Percentiles rank a stretch among this genome's conserved stretches.
These are phyloP conservation scores for Selaginella tamariscina DNA, from an alignment of 75 land plant species.

Conservation along the genomic window DNA sequence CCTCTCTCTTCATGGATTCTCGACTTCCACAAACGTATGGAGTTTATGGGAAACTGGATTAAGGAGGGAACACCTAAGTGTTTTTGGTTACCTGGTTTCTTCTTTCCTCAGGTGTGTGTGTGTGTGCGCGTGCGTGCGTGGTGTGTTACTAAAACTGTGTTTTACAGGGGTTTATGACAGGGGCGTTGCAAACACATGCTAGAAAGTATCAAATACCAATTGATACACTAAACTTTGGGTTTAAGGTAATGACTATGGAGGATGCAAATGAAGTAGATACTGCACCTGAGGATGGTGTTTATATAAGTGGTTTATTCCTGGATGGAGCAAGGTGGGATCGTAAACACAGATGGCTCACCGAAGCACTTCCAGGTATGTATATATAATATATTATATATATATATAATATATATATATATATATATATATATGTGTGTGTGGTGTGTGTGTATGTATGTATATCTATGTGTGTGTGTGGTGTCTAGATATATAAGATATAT, in stretches of 20 bases:
- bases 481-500: too few relatives aligned
- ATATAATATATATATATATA: neutral
- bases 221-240: slow-evolving; percentile 29
- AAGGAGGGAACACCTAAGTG: slow-evolving; percentile 16
- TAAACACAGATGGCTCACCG: slow-evolving; percentile 11
- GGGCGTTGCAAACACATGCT: slow-evolving; percentile 32
- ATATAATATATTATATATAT: neutral
- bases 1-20: slow-evolving; percentile 29
- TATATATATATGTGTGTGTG: too few relatives aligned
- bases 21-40: slow-evolving; percentile 27
- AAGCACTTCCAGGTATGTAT: slow-evolving; percentile 21
- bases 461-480: too few relatives aligned
- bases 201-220: slow-evolving; percentile 33
- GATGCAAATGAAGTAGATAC: slow-evolving; percentile 16
- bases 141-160: neutral
- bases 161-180: slow-evolving; percentile 29
- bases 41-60: slow-evolving; percentile 23
- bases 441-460: too few relatives aligned
- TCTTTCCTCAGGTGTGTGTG: slow-evolving; percentile 35
- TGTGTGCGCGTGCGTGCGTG: too few relatives aligned
- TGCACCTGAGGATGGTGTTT: slow-evolving; percentile 22
- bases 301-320: slow-evolving; percentile 20
- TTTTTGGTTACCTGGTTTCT: slow-evolving; percentile 33
- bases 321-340: slow-evolving; percentile 34
- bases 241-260: slow-evolving; percentile 15